Evolutionary conservation across 768 basidiomycete species (phyloP).

Genomic region (Scleroderma citrinum): DNA sequence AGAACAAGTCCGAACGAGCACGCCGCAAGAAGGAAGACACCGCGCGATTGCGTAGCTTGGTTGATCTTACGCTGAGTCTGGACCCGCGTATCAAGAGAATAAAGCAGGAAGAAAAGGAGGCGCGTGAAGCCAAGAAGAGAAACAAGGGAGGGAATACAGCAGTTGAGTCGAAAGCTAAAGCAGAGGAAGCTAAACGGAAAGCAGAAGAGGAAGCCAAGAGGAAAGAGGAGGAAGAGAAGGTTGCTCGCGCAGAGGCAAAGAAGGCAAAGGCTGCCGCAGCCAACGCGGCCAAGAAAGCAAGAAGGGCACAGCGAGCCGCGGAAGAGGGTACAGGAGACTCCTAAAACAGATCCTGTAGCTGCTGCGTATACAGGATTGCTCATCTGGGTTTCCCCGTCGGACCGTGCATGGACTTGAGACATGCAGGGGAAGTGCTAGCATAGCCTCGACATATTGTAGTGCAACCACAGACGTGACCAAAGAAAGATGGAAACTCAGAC

Average conservation of each 20-base stretch:
- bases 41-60: constrained; percentile 77
- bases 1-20: constrained; percentile 97
- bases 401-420: no score
- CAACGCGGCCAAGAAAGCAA: constrained; percentile 87
- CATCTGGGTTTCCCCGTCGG: no score
- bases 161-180: constrained; percentile 45
- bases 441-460: no score
- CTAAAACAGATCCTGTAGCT: not conserved
- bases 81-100: constrained; percentile 97
- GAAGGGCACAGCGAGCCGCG: constrained; percentile 53
- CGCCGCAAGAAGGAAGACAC: constrained; percentile 97
- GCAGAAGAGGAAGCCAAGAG: constrained; percentile 67
- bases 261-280: constrained; percentile 82
- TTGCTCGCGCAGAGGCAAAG: constrained; percentile 68
- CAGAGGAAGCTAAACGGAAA: constrained; percentile 54
- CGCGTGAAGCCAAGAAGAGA: constrained; percentile 87
- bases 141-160: constrained; percentile 35
- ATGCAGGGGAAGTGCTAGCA: no score
- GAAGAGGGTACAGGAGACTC: constrained; percentile 27
- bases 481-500: no score
- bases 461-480: no score
- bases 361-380: no score
- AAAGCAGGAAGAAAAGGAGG: constrained; percentile 94
- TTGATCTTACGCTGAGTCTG: constrained; percentile 75
- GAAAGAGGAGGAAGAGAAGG: constrained; percentile 82